Percentiles rank a stretch among this genome's conserved stretches.
Evolutionary conservation across 257 asterid genomes (phyloP).

Genomic region (Penstemon newberryi): DNA sequence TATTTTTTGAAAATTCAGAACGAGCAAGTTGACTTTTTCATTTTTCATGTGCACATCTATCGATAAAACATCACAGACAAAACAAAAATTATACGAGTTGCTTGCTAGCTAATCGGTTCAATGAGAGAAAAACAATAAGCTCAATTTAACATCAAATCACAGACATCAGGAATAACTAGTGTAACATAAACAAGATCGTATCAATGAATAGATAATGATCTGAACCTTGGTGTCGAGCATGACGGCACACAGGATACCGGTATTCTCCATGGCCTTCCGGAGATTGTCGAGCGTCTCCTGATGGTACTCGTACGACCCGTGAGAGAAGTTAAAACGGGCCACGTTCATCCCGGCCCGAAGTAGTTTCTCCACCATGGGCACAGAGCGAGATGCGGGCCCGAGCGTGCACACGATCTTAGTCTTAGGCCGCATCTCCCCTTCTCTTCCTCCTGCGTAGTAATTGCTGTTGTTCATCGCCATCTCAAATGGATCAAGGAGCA

Average conservation of each 20-base stretch:
- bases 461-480: conserved; percentile 24
- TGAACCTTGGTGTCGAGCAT: conserved; percentile 76
- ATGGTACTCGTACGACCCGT: conserved; percentile 71
- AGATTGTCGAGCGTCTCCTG: conserved; percentile 79
- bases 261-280: conserved; percentile 63
- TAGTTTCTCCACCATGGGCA: conserved; percentile 69
- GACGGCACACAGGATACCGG: conserved; percentile 74
- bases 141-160: no score
- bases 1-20: no score
- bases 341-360: conserved; percentile 75
- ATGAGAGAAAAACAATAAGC: no score
- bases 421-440: conserved; percentile 46
- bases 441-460: conserved; percentile 9
- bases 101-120: no score
- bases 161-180: no score
- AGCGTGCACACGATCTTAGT: conserved; percentile 76
- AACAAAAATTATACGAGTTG: no score
- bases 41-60: no score
- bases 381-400: conserved; percentile 76
- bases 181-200: no score
- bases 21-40: no score
- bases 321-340: conserved; percentile 75
- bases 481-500: not conserved
- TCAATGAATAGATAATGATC: no score
- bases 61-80: no score